These are phyloP conservation scores for Durotheca rogersii DNA, from an alignment of 495 filamentous ascomycete species.

Conservation along the genomic window DNA sequence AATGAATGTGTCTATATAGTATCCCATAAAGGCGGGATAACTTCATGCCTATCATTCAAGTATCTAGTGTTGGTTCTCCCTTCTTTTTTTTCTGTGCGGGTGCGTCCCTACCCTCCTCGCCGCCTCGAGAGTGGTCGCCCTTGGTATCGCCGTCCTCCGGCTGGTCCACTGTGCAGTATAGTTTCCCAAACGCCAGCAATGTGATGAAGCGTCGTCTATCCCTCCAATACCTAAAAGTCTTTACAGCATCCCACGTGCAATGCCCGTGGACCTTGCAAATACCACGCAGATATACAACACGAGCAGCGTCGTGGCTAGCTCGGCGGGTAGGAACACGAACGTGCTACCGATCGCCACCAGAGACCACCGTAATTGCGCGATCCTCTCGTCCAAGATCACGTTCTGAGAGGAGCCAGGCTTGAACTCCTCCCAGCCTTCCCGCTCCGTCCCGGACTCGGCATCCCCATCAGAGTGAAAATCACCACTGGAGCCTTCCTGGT, in stretches of 20 bases:
- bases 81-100: constrained; percentile 14
- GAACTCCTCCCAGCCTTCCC: constrained; percentile 11
- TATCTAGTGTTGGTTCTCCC: constrained; percentile 26
- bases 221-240: constrained; percentile 22
- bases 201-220: constrained; percentile 35
- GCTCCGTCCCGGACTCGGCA: constrained; percentile 3
- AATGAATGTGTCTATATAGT: neutral
- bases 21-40: neutral
- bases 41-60: constrained; percentile 24
- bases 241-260: constrained; percentile 30
- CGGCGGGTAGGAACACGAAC: constrained; percentile 31
- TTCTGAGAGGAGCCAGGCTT: constrained; percentile 32
- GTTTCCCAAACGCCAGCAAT: constrained; percentile 34
- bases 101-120: constrained; percentile 13
- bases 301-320: constrained; percentile 32
- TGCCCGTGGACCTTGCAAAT: constrained; percentile 33
- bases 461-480: constrained; percentile 22
- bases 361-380: constrained; percentile 32
- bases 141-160: constrained; percentile 8
- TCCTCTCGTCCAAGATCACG: constrained; percentile 28
- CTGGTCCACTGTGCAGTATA: constrained; percentile 23
- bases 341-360: constrained; percentile 26
- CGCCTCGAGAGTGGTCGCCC: constrained; percentile 4
- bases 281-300: constrained; percentile 35
- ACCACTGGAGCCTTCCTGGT: constrained; percentile 27